Base-by-base conservation (phyloP, 2,329 filamentous ascomycete genomes). In the Fusarium mangiferae region DNA sequence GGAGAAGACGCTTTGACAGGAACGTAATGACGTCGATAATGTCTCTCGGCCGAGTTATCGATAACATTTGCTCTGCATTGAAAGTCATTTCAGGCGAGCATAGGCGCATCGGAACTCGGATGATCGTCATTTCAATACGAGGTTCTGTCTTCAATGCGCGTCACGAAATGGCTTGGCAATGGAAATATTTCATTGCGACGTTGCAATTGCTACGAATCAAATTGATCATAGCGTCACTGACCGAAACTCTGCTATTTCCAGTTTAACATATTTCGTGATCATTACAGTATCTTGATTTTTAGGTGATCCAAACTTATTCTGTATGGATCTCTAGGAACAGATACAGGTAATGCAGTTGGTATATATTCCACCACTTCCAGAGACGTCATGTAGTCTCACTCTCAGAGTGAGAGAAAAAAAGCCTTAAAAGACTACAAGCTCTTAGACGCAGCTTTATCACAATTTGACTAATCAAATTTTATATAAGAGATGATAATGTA, bases 271-370 rank as follows among this genome's bases (percentile, higher is more conserved):
- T 14, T 2, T 3, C 4, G 11, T 13, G 15, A 15, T 28, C 8
- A 26, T 9, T 26, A 20, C 3, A 18, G 4, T 20, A 20, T 9
- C 24, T 26, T 4, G 4, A 26, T 11, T 20, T 26, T 10, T 5
- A 3, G 5, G 9, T 22, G 1, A 8, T 6, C 4, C 15, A 15
- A 5, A 11, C 5, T 2, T 5, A 10, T 15, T 28, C 1, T 7
- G 10, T 13, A 5, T 9, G 3, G 15, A 4, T 7, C 7, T 12
- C 20, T 4, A 2, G 18, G 5, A 8, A 22, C 15, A 24, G 8
- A 4, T 6, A 15, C 8, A 2, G 14, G 15, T 11, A 18, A 28
- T 11, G 8, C 4, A 22, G 9, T 5, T 28, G 0, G 0, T 3
- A 11, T 15, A 7, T 22, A 3, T 11, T 3, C 9, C 6, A 15